A percentile compares a stretch with the other conserved stretches of the same genome.
These are phyloP conservation scores for Protomyces macrosporus DNA, from an alignment of 1,139 yeast species.

Conservation along the genomic window DNA sequence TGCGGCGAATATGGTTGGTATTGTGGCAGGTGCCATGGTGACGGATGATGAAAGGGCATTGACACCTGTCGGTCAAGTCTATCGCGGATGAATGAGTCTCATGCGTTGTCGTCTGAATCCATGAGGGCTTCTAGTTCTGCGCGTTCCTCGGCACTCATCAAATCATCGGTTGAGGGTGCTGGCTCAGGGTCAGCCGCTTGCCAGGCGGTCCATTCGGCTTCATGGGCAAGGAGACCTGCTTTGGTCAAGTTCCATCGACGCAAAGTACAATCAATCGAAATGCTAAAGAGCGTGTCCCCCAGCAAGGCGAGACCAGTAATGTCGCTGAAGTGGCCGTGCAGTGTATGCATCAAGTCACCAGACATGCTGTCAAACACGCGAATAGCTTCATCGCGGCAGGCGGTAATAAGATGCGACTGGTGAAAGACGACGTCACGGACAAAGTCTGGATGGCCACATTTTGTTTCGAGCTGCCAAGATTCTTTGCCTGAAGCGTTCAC, in stretches of 20 bases:
- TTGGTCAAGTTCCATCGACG: slow-evolving; percentile 15
- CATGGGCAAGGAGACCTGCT: slow-evolving; percentile 7
- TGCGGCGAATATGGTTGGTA: slow-evolving; percentile 22
- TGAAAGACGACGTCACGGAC: slow-evolving; percentile 16
- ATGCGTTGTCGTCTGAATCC: slow-evolving; percentile 72
- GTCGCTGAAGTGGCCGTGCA: slow-evolving; percentile 26
- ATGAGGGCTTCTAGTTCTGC: slow-evolving; percentile 93
- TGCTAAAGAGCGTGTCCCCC: slow-evolving; percentile 8
- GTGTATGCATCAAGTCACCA: slow-evolving; percentile 7
- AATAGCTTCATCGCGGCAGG: slow-evolving; percentile 26
- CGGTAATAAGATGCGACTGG: slow-evolving; percentile 11
- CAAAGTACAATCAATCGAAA: slow-evolving; percentile 17
- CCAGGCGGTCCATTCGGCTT: slow-evolving; percentile 15
- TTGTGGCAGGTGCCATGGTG: slow-evolving; percentile 15
- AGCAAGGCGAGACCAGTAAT: slow-evolving; percentile 1
- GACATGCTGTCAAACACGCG: slow-evolving; percentile 20
- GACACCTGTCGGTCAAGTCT: slow-evolving; percentile 8
- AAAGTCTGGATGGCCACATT: slow-evolving; percentile 25
- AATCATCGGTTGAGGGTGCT: slow-evolving; percentile 59
- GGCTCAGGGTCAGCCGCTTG: neutral
- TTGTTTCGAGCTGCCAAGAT: neutral
- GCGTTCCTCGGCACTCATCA: slow-evolving; percentile 95
- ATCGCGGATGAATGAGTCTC: neutral
- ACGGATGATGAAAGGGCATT: slow-evolving; percentile 1
- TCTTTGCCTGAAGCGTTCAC: neutral